Percentiles rank a stretch among this genome's conserved stretches.
Evolutionary conservation across 2,329 filamentous ascomycete species (phyloP).

Genomic region (Colletotrichum phormii): DNA sequence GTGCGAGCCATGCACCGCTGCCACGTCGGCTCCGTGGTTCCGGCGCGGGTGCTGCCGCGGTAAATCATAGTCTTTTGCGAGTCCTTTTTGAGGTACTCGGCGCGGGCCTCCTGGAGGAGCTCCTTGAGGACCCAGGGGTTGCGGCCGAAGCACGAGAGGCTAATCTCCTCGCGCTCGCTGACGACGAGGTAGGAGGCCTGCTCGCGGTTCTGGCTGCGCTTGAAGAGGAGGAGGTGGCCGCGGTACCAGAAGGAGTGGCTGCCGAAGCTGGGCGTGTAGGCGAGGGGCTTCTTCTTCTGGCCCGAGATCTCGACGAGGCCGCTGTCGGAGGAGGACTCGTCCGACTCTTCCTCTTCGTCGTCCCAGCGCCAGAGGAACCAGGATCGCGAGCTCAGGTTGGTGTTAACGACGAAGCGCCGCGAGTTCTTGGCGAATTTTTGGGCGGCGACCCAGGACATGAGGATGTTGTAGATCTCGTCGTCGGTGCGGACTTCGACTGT

Average conservation of each 20-base stretch:
- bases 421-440: slow-evolving; percentile 71
- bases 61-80: slow-evolving; percentile 74
- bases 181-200: slow-evolving; percentile 51
- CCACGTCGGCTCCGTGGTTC: slow-evolving; percentile 62
- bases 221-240: slow-evolving; percentile 67
- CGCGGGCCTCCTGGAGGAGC: slow-evolving; percentile 69
- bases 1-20: slow-evolving; percentile 71
- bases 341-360: slow-evolving; percentile 57
- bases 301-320: slow-evolving; percentile 16
- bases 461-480: slow-evolving; percentile 79
- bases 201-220: slow-evolving; percentile 61
- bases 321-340: slow-evolving; percentile 50
- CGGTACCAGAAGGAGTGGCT: slow-evolving; percentile 77
- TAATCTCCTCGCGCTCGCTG: slow-evolving; percentile 69
- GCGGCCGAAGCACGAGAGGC: slow-evolving; percentile 71
- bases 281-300: slow-evolving; percentile 60
- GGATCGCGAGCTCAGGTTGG: slow-evolving; percentile 65
- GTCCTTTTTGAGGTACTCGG: slow-evolving; percentile 67
- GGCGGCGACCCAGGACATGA: slow-evolving; percentile 76
- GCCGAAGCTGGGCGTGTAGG: slow-evolving; percentile 76
- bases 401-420: slow-evolving; percentile 74
- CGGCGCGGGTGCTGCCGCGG: slow-evolving; percentile 61
- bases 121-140: slow-evolving; percentile 71
- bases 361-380: slow-evolving; percentile 60
- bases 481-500: slow-evolving; percentile 75